These are phyloP conservation scores for Paspalum vaginatum DNA, from an alignment of 176 grass and related monocot species.

Conservation along the genomic window DNA sequence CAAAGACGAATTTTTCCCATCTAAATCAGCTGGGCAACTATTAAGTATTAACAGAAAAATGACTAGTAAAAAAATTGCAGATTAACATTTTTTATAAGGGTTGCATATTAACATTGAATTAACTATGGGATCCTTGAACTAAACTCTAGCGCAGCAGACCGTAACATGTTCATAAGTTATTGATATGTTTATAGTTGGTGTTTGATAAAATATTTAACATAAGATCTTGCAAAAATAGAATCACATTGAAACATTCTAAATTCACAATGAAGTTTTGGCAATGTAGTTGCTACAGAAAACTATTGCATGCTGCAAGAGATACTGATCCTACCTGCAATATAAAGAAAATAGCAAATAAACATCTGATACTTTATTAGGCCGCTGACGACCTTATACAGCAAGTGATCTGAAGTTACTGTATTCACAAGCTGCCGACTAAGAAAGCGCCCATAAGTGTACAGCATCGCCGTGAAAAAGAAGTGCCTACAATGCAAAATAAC, in stretches of 20 bases:
- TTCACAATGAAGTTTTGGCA: conserved; percentile 17
- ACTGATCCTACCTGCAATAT: conserved; percentile 84
- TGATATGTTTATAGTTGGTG: background rate
- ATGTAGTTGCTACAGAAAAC: conserved; percentile 5
- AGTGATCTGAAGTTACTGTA: conserved; percentile 90
- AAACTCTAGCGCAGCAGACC: conserved; percentile 1
- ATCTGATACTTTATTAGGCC: conserved; percentile 98
- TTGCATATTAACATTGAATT: background rate
- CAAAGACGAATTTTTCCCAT: background rate
- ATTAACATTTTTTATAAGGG: too few species aligned
- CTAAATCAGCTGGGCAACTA: background rate
- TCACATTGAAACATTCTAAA: conserved; percentile 14
- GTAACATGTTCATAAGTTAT: conserved; percentile 14
- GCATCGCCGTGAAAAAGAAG: conserved; percentile 98
- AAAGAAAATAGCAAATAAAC: conserved; percentile 99
- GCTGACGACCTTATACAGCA: conserved; percentile 82
- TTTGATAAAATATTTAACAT: background rate
- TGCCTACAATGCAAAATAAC: conserved; percentile 68
- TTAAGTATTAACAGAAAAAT: background rate
- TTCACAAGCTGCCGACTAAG: conserved; percentile 92
- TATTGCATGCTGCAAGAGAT: conserved; percentile 28
- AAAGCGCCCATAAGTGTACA: conserved; percentile 98
- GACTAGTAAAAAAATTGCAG: background rate
- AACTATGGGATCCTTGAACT: background rate
- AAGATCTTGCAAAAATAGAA: background rate